Base-by-base conservation (phyloP, 106 monocot species). In the Hemerocallis citrina region DNA sequence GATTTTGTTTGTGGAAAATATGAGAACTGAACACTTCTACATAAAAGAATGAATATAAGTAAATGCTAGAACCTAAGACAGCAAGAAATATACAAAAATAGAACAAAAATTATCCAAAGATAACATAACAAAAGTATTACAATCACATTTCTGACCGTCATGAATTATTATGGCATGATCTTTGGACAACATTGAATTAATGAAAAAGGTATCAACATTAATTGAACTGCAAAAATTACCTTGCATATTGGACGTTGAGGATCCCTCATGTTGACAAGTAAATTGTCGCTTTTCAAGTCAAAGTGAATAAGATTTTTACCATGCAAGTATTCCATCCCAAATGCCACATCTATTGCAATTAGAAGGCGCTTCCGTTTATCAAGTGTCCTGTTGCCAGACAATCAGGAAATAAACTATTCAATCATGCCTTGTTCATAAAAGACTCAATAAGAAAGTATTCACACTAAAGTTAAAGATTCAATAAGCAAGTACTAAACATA, bases 241-340 rank as follows among this genome's bases (percentile, higher is more conserved):
- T 82, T 82, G 77, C 82, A 82, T 66, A 82, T 77, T 6, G 77
- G 82, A 12, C 82, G 77, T 1, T 77, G 70, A 45, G 77, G 77
- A 71, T 82, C 82, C 63, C 74, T 69, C 27, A 82, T 57, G 31
- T 82, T 82, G 32, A 82, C 82, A 58, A 82, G 82, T 55, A 82
- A 62, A 35, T 82, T 82, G 56, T 82, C 82, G 44, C 82, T 70
- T 62, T 82, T 82, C 40, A 82, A 39, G 56, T 82, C 82, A 50
- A 82, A 82, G 58, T 82, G 82, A 8, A 82, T 74, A 42, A 82
- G 73, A 44, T 77, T 82, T 52, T 67, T 82, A 2, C 74, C 74
- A 68, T 82, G 82, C 65, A 82, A 69, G 63, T 77, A 82, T 22
- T 82, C 82, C 82, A 82, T 82, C 54, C 77, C 82, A 77, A 77